Conservation (phyloP, 1,284 basidiomycete species). For the Sporisorium iseilematis-ciliati region DNA sequence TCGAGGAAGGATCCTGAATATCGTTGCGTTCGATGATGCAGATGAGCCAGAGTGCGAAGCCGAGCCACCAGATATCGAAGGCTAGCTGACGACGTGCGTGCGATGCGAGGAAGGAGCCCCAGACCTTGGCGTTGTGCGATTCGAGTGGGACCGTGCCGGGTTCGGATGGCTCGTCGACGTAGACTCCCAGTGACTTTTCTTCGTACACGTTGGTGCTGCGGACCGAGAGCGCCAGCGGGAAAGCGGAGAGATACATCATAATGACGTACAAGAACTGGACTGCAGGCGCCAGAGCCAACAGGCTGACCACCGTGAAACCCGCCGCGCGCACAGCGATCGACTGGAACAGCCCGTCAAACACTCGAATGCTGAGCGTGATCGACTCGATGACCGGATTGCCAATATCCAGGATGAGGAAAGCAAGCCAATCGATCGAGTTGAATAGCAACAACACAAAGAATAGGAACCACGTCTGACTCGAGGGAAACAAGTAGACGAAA, state of each 20-base stretch:
- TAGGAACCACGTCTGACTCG: constrained; percentile 90
- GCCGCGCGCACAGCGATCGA: constrained; percentile 82
- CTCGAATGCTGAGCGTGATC: constrained; percentile 76
- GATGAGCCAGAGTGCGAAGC: constrained; percentile 68
- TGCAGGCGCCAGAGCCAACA: constrained; percentile 82
- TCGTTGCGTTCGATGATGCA: constrained; percentile 67
- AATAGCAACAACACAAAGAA: constrained; percentile 77
- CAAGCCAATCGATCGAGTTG: constrained; percentile 85
- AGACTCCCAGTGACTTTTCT: constrained; percentile 74
- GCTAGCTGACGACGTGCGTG: constrained; percentile 88
- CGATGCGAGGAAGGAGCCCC: constrained; percentile 81
- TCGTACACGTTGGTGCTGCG: constrained; percentile 99
- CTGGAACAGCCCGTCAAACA: constrained; percentile 70
- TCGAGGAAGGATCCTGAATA: constrained; percentile 54
- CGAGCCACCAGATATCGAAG: constrained; percentile 73
- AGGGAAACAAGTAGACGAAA: constrained; percentile 94
- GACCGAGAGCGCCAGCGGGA: constrained; percentile 78
- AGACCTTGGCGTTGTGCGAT: constrained; percentile 72
- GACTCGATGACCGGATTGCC: constrained; percentile 79
- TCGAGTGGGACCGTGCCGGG: constrained; percentile 19
- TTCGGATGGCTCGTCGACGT: constrained; percentile 37
- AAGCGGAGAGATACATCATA: constrained; percentile 75
- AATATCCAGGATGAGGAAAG: constrained; percentile 88
- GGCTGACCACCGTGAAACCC: constrained; percentile 82
- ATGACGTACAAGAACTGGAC: constrained; percentile 83